Base-by-base conservation (phyloP, 805 yeast genomes). In the Saccharomycopsis sp. region DNA sequence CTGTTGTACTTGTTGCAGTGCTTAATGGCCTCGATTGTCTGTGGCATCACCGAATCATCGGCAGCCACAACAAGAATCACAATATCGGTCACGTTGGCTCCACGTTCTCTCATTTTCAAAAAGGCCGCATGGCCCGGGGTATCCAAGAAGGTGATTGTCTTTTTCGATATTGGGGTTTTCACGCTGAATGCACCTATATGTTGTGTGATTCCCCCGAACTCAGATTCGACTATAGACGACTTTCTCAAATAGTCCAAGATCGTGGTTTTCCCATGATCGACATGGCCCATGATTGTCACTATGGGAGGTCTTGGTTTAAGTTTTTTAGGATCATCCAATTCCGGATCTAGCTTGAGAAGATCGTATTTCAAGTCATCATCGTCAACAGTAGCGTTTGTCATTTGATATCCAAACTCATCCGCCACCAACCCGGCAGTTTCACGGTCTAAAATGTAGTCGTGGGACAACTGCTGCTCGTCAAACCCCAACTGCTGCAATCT, bases 81-180 rank as follows among this genome's bases (percentile, higher is more conserved):
- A 53, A 94, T 85, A 74, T 94, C 99, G 0, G 99, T 94, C 50
- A 91, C 82, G 63, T 82, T 85, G 0, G 99, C 98, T 51, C 99
- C 99, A 64, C 99, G 79, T 72, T 92, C 95, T 64, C 99, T 81
- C 97, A 94, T 91, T 66, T 91, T 91, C 63, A 94, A 75, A 68
- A 94, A 94, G 0, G 98, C 98, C 9, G 97, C 95, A 73, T 94
- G 99, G 0, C 99, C 99, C 0, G 99, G 99, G 0, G 99, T 94
- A 70, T 94, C 99, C 61, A 94, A 77, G 63, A 94, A 92, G 0
- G 98, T 92, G 62, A 94, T 89, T 48, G 75, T 75, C 68, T 85
- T 87, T 65, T 85, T 83, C 0, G 94, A 80, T 1, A 79, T 69
- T 0, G 94, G 91, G 0, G 96, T 81, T n/a, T 76, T 75, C 23